Evolutionary conservation across 1,139 yeast species (phyloP).

Genomic region (Lodderomyces beijingensis): DNA sequence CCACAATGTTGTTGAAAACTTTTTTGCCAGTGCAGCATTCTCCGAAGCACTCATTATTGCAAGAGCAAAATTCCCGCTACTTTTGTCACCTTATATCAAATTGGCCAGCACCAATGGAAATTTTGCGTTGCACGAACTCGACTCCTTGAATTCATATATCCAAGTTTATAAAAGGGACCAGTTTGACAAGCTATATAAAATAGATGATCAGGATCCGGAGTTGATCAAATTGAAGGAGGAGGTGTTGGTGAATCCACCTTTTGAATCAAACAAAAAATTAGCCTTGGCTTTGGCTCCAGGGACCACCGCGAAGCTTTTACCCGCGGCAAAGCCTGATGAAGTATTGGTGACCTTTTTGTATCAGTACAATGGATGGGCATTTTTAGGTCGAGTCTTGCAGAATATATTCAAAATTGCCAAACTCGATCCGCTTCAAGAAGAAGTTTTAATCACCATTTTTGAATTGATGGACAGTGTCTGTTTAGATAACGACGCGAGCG

Average conservation of each 20-base stretch:
- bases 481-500: constrained; percentile 36
- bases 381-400: constrained; percentile 73
- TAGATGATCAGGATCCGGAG: constrained; percentile 52
- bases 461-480: constrained; percentile 49
- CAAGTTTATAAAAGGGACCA: constrained; percentile 33
- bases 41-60: constrained; percentile 55
- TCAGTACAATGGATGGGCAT: constrained; percentile 82
- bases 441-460: constrained; percentile 45
- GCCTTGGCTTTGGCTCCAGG: constrained; percentile 45
- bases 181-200: constrained; percentile 35
- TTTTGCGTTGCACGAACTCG: constrained; percentile 62
- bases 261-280: constrained; percentile 40
- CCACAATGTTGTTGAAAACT: constrained; percentile 48
- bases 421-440: constrained; percentile 31
- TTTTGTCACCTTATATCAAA: constrained; percentile 57
- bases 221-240: constrained; percentile 38
- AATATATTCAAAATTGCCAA: constrained; percentile 47
- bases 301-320: constrained; percentile 67
- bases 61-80: constrained; percentile 73
- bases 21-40: constrained; percentile 54
- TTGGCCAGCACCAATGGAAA: constrained; percentile 60
- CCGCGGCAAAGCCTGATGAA: constrained; percentile 37
- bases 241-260: constrained; percentile 48
- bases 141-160: constrained; percentile 59
- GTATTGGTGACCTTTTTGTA: constrained; percentile 68